Evolutionary conservation across 139 green algal species (phyloP).

Genomic region (Yamagishiella unicocca): DNA sequence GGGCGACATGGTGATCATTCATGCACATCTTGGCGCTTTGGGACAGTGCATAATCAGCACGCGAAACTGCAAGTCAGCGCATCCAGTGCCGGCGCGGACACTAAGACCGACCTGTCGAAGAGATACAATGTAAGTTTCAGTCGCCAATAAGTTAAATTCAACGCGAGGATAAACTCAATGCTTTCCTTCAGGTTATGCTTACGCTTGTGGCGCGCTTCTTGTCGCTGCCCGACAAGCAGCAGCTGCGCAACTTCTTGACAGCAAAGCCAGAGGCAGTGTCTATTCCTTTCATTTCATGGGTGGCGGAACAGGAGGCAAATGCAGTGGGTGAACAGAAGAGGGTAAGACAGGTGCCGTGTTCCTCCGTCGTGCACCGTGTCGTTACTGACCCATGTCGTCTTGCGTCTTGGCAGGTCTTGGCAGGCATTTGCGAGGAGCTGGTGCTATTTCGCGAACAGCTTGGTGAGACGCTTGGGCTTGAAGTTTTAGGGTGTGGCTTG

Average conservation of each 20-base stretch:
- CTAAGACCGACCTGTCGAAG: background rate
- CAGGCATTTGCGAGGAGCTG: conserved; percentile 50
- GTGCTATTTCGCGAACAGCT: conserved; percentile 37
- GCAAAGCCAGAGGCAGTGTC: conserved; percentile 45
- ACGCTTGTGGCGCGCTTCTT: conserved; percentile 22
- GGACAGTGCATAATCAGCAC: too few relatives aligned
- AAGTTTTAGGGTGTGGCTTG: background rate
- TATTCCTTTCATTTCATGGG: conserved; percentile 49
- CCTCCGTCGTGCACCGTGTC: too few relatives aligned
- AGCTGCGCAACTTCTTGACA: conserved; percentile 31
- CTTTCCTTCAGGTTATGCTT: conserved; percentile 34
- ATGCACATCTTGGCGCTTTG: too few relatives aligned
- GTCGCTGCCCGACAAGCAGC: background rate
- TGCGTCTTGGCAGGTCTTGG: conserved; percentile 25
- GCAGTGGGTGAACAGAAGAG: conserved; percentile 50
- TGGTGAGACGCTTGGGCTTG: background rate
- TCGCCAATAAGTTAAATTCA: background rate
- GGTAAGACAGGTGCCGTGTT: conserved; percentile 2
- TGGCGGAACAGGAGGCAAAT: conserved; percentile 50
- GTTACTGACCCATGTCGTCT: background rate
- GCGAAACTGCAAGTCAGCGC: background rate
- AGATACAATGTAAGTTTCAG: conserved; percentile 22
- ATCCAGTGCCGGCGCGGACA: background rate
- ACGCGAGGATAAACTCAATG: background rate
- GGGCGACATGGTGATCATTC: too few relatives aligned